These are phyloP conservation scores for Ettlia oleoabundans DNA, from an alignment of 139 green algal species.

Conservation along the genomic window DNA sequence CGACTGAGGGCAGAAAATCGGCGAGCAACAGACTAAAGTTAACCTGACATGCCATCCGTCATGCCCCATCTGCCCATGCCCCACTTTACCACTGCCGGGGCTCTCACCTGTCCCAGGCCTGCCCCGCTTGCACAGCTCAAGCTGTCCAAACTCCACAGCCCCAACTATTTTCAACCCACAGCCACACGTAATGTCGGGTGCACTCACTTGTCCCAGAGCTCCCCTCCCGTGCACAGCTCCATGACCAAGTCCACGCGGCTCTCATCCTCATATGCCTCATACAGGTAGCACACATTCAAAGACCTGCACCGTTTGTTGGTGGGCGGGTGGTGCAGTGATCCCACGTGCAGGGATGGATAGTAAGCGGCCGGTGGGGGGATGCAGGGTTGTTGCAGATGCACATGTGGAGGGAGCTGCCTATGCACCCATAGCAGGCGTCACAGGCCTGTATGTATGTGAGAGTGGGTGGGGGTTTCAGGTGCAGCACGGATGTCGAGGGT, in stretches of 20 bases:
- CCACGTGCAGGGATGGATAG: too few species aligned
- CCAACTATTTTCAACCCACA: background rate
- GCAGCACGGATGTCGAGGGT: too few species aligned
- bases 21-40: background rate
- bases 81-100: too few species aligned
- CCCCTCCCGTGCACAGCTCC: slow-evolving; percentile 71
- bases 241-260: slow-evolving; percentile 77
- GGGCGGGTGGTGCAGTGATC: background rate
- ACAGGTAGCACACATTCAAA: slow-evolving; percentile 74
- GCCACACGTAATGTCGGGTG: background rate
- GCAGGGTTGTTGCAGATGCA: too few species aligned
- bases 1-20: background rate
- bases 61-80: background rate
- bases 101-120: too few species aligned
- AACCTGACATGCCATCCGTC: background rate
- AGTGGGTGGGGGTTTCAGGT: too few species aligned
- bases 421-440: too few species aligned
- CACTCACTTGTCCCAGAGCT: slow-evolving; percentile 52
- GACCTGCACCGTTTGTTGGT: slow-evolving; percentile 30
- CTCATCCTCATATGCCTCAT: slow-evolving; percentile 75
- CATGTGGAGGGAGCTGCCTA: too few species aligned
- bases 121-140: background rate
- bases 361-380: too few species aligned
- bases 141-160: too few species aligned
- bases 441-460: too few species aligned